Conservation (phyloP, 441 rosid species). For the Populus hybrid region DNA sequence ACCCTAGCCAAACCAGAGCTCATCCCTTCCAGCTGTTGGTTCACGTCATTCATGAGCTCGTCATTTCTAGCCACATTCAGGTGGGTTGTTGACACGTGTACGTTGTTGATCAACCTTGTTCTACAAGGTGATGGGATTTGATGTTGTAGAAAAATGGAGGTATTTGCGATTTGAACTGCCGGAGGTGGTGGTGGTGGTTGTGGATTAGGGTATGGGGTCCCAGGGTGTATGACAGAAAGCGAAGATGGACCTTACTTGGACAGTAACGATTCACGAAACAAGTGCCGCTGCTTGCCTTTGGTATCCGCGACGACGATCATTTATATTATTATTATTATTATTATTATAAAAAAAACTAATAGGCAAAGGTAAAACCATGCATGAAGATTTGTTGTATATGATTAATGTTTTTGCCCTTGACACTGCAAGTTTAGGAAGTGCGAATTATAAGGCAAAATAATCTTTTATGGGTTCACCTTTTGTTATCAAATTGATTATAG, state of each 20-base stretch:
- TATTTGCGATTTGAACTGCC: background rate
- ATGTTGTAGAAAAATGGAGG: background rate
- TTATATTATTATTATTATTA: too few relatives aligned
- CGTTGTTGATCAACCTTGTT: conserved; percentile 1
- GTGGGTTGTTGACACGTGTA: conserved; percentile 31
- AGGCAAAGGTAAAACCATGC: too few relatives aligned
- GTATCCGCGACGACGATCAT: too few relatives aligned
- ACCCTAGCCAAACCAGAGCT: conserved; percentile 5
- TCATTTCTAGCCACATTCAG: background rate
- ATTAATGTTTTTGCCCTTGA: too few relatives aligned
- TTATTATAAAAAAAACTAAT: too few relatives aligned
- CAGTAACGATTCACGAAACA: conserved; percentile 4
- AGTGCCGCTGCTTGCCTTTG: background rate
- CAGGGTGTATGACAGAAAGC: background rate
- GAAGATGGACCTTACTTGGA: conserved; percentile 2
- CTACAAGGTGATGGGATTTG: background rate
- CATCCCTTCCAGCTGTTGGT: conserved; percentile 12
- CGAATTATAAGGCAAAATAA: too few relatives aligned
- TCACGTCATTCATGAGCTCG: too few relatives aligned
- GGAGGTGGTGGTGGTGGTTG: background rate
- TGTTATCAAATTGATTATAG: too few relatives aligned
- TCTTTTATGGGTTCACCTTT: too few relatives aligned
- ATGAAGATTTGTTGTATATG: too few relatives aligned
- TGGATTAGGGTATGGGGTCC: conserved; percentile 3
- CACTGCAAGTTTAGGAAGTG: too few relatives aligned